A percentile compares a stretch with the other conserved stretches of the same genome.
Conservation (phyloP, 768 basidiomycete species). For the Sporobolomyces pararoseus region DNA sequence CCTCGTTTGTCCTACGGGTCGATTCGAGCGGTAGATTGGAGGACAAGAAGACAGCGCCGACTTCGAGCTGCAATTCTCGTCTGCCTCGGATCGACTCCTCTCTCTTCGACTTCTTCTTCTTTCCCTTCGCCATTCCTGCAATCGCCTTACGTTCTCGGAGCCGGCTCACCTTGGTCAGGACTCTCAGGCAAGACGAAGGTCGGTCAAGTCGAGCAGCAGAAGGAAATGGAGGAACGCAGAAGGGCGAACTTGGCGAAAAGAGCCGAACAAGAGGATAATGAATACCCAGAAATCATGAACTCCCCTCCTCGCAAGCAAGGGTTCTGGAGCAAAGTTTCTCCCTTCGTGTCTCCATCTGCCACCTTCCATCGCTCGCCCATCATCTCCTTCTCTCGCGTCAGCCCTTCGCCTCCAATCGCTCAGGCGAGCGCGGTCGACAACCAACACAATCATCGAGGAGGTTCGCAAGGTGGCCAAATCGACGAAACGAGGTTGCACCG, state of each 20-base stretch:
- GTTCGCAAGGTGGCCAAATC: neutral
- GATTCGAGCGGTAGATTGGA: neutral
- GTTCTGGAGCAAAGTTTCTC: neutral
- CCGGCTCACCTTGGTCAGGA: constrained; percentile 3
- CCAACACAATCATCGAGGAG: neutral
- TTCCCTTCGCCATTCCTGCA: constrained; percentile 13
- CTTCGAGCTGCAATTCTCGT: constrained; percentile 33
- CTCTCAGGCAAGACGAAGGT: neutral
- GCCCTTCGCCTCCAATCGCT: neutral
- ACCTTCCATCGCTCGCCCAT: constrained; percentile 4
- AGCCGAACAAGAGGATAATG: neutral
- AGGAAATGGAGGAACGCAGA: neutral
- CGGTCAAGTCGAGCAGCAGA: neutral
- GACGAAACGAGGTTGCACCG: constrained; percentile 20
- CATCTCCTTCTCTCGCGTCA: constrained; percentile 24
- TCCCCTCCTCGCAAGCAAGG: neutral
- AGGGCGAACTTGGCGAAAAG: neutral
- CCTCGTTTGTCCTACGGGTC: constrained; percentile 4
- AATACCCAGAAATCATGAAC: neutral
- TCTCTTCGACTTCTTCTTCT: neutral
- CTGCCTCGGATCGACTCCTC: constrained; percentile 27
- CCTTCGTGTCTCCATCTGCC: constrained; percentile 1
- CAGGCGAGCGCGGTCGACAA: neutral
- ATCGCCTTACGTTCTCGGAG: constrained; percentile 22
- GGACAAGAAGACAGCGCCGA: constrained; percentile 17